Percentiles rank a stretch among this genome's conserved stretches.
phyloP scores from a whole-genome alignment of 352 stramenopile genomes.

The Phytopythium chamaehyphon region DNA sequence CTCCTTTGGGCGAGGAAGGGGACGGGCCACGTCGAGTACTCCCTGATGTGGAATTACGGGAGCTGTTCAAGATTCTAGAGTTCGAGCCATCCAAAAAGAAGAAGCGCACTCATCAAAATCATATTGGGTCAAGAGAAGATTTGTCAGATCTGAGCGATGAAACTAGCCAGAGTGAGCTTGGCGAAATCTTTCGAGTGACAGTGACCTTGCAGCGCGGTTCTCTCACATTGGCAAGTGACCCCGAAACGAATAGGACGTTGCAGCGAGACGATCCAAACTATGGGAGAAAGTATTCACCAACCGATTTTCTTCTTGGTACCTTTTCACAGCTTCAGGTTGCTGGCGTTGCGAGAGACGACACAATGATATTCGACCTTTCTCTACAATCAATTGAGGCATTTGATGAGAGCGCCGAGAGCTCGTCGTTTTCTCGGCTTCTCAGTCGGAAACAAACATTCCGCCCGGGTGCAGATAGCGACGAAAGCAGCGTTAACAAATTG shows the following conservation, averaged over 20 bases:
- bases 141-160: conserved; percentile 22
- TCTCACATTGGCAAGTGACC: conserved; percentile 70
- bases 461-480: conserved; percentile 37
- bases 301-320: conserved; percentile 70
- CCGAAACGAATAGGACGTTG: conserved; percentile 60
- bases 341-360: conserved; percentile 59
- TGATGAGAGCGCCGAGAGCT: conserved; percentile 84
- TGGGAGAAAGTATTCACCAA: conserved; percentile 60
- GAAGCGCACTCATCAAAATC: conserved; percentile 30
- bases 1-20: conserved; percentile 17
- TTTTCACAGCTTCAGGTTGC: conserved; percentile 78
- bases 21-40: conserved; percentile 41
- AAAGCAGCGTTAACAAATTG: conserved; percentile 59
- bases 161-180: conserved; percentile 25
- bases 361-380: conserved; percentile 79
- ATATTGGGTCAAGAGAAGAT: conserved; percentile 26
- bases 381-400: conserved; percentile 84
- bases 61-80: conserved; percentile 87
- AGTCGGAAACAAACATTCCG: conserved; percentile 56
- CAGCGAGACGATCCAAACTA: conserved; percentile 62
- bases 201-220: conserved; percentile 71
- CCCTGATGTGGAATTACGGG: conserved; percentile 75
- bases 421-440: conserved; percentile 75
- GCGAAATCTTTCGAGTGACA: conserved; percentile 68
- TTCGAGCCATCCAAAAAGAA: conserved; percentile 74